Evolutionary conservation across 129 eudicot species (phyloP).

Genomic region (Mikania micrantha): DNA sequence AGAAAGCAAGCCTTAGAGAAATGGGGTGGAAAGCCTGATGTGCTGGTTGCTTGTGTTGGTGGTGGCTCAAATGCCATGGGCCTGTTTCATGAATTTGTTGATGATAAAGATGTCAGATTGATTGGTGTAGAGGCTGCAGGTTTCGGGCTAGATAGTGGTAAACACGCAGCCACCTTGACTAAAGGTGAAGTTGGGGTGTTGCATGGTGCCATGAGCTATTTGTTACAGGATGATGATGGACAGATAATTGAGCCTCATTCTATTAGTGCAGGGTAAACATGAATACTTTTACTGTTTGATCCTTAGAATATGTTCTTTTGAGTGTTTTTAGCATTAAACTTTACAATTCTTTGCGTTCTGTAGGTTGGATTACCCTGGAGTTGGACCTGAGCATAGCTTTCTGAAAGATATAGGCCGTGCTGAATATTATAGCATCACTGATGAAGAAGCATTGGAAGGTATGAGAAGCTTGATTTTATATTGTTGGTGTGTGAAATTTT

Average conservation of each 20-base stretch:
- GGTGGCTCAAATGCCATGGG: constrained; percentile 98
- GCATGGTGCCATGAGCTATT: constrained; percentile 98
- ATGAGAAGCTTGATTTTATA: background rate
- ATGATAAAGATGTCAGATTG: constrained; percentile 73
- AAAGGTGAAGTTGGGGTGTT: constrained; percentile 89
- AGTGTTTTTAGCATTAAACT: background rate
- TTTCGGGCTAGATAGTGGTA: constrained; percentile 79
- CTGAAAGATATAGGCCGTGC: constrained; percentile 89
- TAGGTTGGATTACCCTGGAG: constrained; percentile 96
- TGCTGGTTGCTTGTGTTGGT: constrained; percentile 89
- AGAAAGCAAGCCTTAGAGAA: constrained; percentile 88
- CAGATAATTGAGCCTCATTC: constrained; percentile 94
- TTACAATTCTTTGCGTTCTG: too few relatives aligned
- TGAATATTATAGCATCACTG: constrained; percentile 72
- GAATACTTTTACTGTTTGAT: background rate
- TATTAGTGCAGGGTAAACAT: constrained; percentile 76
- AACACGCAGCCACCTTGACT: constrained; percentile 89
- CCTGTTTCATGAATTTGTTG: constrained; percentile 82
- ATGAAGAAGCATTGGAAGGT: constrained; percentile 90
- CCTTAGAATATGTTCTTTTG: background rate
- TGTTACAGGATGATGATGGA: constrained; percentile 94
- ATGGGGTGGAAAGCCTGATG: constrained; percentile 97
- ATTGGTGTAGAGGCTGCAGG: constrained; percentile 98
- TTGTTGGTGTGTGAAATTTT: background rate
- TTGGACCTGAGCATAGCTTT: constrained; percentile 93